Base-by-base conservation (phyloP, 1,284 basidiomycete genomes). In the Sporisorium scitamineum region DNA sequence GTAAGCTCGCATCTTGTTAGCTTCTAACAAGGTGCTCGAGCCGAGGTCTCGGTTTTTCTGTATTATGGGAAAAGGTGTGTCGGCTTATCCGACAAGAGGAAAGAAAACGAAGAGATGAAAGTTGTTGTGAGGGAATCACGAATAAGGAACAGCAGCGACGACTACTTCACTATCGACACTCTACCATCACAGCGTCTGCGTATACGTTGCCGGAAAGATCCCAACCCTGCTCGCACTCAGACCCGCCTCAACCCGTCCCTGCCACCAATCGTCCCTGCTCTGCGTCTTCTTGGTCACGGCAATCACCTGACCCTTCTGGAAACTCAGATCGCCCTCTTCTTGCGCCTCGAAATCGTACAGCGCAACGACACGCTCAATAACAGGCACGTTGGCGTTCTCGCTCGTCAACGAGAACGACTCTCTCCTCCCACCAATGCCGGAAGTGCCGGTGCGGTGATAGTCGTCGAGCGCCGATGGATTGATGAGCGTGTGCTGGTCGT, bases 231-330 rank as follows among this genome's bases (percentile, higher is more conserved):
- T 71, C 7, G 59, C 55, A 20, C 54, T 62, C 26, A 69, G 22
- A 2, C 74, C 75, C 7, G 70, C 77, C 34, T 77, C 74, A 29
- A 76, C 74, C 2, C 70, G 37, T 13, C 82, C 82, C 34, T 76
- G 61, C 83, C 84, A 85, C 84, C 84, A 85, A 34, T 84, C 84
- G 24, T 79, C 70, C 22, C 54, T 52, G 41, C 64, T 79, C 5
- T 72, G 55, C 1, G 83, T 85, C 51, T 79, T 80, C 29, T 63
- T 65, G 2, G 73, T 71, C 4, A 85, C 83, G 1, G 72, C 73
- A 48, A 85, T 84, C 24, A 85, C 75, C 45, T 85, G 83, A 5
- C 84, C 84, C 22, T 76, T 66, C 8, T 52, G 42, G 61, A 85
- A 84, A 11, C 78, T 70, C 16, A 85, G 56, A 55, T 85, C 84